Evolutionary conservation across 208 protist species (phyloP).

Genomic region (Tritrichomonas musculus): DNA sequence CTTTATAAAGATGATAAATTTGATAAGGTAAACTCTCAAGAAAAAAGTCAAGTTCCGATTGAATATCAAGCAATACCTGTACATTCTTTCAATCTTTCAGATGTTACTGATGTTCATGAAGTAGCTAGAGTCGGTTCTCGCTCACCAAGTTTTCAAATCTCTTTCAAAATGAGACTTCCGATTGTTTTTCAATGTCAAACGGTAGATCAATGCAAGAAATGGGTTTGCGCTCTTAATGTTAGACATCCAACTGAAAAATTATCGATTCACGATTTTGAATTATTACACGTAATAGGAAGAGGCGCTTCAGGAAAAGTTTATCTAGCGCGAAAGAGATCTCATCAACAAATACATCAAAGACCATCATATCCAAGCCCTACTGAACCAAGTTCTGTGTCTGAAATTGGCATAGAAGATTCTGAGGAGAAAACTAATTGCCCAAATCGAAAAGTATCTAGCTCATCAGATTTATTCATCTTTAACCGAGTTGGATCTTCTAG

Average conservation of each 20-base stretch:
- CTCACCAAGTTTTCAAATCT: not conserved
- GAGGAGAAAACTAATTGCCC: no score
- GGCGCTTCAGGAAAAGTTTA: not conserved
- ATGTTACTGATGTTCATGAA: not conserved
- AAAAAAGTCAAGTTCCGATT: no score
- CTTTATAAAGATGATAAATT: no score
- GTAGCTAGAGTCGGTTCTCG: not conserved
- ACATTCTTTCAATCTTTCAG: not conserved
- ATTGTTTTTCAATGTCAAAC: not conserved
- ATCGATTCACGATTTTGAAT: not conserved
- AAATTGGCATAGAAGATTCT: no score
- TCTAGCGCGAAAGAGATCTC: not conserved
- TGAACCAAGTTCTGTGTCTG: no score
- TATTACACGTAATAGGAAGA: not conserved
- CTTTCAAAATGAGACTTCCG: not conserved
- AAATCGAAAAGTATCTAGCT: no score
- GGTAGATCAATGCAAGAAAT: not conserved
- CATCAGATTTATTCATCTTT: no score
- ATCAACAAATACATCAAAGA: no score
- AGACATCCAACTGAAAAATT: not conserved
- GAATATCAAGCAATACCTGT: not conserved
- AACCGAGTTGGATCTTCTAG: no score
- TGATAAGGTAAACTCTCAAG: no score
- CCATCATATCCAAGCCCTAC: no score
- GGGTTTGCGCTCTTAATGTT: not conserved